phyloP scores from a whole-genome alignment of 2,329 filamentous ascomycete species.

The Coniochaeta ligniaria region DNA sequence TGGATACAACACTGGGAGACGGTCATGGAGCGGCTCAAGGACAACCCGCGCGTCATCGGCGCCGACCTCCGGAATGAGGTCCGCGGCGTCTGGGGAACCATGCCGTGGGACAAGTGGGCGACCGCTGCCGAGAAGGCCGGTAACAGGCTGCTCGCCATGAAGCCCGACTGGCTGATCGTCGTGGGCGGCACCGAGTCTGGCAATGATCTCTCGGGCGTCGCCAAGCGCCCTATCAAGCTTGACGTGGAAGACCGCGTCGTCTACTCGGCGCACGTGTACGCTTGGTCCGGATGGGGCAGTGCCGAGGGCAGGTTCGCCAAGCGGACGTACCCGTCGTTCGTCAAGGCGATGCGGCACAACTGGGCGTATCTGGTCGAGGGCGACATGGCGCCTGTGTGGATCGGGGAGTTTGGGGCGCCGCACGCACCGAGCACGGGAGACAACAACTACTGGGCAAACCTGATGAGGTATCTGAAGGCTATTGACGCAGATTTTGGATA shows the following conservation, averaged over 20 bases:
- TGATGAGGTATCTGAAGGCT: constrained; percentile 50
- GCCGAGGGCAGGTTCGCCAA: constrained; percentile 51
- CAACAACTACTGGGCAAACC: constrained; percentile 57
- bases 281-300: constrained; percentile 64
- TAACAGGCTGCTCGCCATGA: constrained; percentile 51
- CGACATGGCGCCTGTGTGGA: constrained; percentile 56
- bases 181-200: constrained; percentile 62
- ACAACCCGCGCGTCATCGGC: constrained; percentile 57
- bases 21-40: constrained; percentile 51
- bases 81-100: constrained; percentile 61
- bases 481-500: constrained; percentile 61
- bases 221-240: constrained; percentile 48
- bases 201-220: constrained; percentile 55
- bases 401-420: constrained; percentile 60
- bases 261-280: constrained; percentile 63
- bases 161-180: constrained; percentile 58
- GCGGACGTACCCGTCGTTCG: constrained; percentile 56
- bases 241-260: constrained; percentile 49
- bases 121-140: constrained; percentile 55
- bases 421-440: constrained; percentile 45
- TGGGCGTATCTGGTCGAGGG: constrained; percentile 58
- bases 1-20: constrained; percentile 62
- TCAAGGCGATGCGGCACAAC: constrained; percentile 52
- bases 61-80: constrained; percentile 64
- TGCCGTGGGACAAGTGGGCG: constrained; percentile 60